Evolutionary conservation across 805 yeast species (phyloP), one percentile per base, ranked within the genome.

Genomic region (Yarrowia osloensis): DNA sequence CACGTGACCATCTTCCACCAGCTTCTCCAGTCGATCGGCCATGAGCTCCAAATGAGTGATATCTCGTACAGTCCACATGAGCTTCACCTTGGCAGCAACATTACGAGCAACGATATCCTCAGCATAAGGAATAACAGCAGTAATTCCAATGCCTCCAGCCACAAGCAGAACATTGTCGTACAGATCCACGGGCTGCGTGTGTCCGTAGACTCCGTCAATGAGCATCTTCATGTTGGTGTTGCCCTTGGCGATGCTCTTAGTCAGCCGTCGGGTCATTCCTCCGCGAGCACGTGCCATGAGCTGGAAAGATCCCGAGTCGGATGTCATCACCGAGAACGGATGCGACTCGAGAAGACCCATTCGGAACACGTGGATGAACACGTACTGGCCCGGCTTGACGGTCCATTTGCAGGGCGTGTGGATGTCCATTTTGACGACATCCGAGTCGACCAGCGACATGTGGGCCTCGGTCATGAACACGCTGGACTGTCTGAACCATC

Each of bases 141-240:
- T 85, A 71, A 86, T 81, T 12, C 90, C 90, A 69, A 85, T 84
- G 6, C 90, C 90, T 11, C 90, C 90, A 3, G 88, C 87, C 47
- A 86, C 74, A 50, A 86, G 80, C 8, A 86, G 75, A 1, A 83
- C 82, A 55, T 80, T 79, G 39, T 79, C 79, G 71, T 82, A 85
- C 22, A 80, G 77, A 55, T 79, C 79, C 68, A 84, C 82, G 1
- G 86, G 87, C 17, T 73, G 75, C 1, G 80, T 73, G 4, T 77
- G 74, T 0, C 90, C 90, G 70, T 87, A 86, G 0, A 88, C 87
- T 0, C 90, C 90, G 70, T 86, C 90, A 22, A 86, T 79, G 11
- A 82, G 73, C 7, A 84, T 80, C 55, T 82, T 79, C 50, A 83
- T 73, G 24, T 70, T 69, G 40, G 80, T 74, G 62, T 70, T 66